These are phyloP conservation scores for Calonectria henricotiae DNA, from an alignment of 2,329 filamentous ascomycete genomes.

Conservation along the genomic window DNA sequence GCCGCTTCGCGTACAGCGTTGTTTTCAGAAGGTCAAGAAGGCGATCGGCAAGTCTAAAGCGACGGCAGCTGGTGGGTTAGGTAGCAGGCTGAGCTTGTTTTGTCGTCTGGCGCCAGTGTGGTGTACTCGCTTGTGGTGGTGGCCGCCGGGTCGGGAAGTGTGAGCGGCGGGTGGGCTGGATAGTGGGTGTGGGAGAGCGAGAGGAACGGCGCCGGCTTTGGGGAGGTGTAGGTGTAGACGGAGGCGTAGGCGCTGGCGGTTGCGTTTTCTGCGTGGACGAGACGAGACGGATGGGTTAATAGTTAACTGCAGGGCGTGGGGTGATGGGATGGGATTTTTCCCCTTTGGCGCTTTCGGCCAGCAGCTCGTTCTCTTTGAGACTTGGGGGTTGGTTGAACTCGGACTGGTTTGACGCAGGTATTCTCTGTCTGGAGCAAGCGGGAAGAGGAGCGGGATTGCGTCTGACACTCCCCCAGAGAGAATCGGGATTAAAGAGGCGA, in stretches of 20 bases:
- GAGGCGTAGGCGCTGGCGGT: background rate
- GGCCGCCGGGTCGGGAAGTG: constrained; percentile 31
- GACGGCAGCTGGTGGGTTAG: constrained; percentile 19
- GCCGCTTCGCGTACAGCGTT: constrained; percentile 24
- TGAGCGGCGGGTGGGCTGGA: constrained; percentile 21
- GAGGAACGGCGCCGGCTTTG: background rate
- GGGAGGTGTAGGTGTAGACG: constrained; percentile 1
- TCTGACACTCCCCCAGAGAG: constrained; percentile 11
- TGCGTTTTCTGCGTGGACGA: background rate
- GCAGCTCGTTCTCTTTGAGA: constrained; percentile 16
- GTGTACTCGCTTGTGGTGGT: constrained; percentile 19
- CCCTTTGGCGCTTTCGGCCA: constrained; percentile 7
- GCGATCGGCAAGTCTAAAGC: constrained; percentile 21
- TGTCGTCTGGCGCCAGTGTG: constrained; percentile 19
- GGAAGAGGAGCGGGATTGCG: constrained; percentile 21
- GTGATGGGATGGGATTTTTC: constrained; percentile 1
- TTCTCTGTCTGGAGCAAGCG: constrained; percentile 21
- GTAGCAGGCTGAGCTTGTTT: constrained; percentile 24
- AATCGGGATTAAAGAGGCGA: constrained; percentile 24
- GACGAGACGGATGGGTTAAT: background rate
- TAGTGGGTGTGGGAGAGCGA: constrained; percentile 9
- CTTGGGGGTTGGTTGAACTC: constrained; percentile 21
- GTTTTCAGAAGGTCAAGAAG: constrained; percentile 25
- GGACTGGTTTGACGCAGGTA: constrained; percentile 24
- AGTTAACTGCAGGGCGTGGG: constrained; percentile 25